Conservation (phyloP, 495 filamentous ascomycete species). For the Beverwykella pulmonaria region DNA sequence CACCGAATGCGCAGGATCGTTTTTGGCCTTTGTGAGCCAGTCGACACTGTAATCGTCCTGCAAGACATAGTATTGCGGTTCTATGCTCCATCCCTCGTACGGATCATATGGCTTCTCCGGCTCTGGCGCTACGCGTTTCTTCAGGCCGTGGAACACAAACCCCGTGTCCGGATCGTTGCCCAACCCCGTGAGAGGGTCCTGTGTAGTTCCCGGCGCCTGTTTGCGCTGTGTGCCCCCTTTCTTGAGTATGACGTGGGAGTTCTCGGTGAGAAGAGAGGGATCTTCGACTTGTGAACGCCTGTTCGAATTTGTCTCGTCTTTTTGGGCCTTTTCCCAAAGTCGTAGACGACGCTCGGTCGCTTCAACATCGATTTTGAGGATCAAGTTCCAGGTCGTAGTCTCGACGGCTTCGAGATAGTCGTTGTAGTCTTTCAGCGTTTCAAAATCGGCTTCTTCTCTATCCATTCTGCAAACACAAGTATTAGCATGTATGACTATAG, state of each 20-base stretch:
- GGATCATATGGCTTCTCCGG: constrained; percentile 85
- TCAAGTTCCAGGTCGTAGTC: constrained; percentile 83
- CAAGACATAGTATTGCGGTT: constrained; percentile 69
- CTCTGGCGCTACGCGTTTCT: constrained; percentile 60
- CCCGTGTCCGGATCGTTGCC: constrained; percentile 40
- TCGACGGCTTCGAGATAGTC: constrained; percentile 95
- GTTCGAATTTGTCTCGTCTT: constrained; percentile 43
- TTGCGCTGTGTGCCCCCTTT: constrained; percentile 53
- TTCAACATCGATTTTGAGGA: constrained; percentile 67
- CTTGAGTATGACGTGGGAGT: constrained; percentile 62
- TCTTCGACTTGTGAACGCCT: neutral
- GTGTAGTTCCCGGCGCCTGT: constrained; percentile 26
- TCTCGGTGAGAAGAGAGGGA: constrained; percentile 9
- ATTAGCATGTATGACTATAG: neutral
- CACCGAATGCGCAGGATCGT: constrained; percentile 62
- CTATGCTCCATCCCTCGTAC: constrained; percentile 72
- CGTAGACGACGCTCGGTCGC: constrained; percentile 71
- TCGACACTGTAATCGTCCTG: constrained; percentile 64
- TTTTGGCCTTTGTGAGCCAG: constrained; percentile 65
- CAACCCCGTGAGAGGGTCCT: constrained; percentile 36
- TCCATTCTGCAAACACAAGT: constrained; percentile 60
- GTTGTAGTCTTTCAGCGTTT: constrained; percentile 77
- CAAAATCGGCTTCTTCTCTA: constrained; percentile 85
- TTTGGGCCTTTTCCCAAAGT: constrained; percentile 69
- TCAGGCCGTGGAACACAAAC: constrained; percentile 75